Percentiles rank a stretch among this genome's conserved stretches.
phyloP scores from a whole-genome alignment of 2,329 filamentous ascomycete species.

The Aspergillus jensenii region DNA sequence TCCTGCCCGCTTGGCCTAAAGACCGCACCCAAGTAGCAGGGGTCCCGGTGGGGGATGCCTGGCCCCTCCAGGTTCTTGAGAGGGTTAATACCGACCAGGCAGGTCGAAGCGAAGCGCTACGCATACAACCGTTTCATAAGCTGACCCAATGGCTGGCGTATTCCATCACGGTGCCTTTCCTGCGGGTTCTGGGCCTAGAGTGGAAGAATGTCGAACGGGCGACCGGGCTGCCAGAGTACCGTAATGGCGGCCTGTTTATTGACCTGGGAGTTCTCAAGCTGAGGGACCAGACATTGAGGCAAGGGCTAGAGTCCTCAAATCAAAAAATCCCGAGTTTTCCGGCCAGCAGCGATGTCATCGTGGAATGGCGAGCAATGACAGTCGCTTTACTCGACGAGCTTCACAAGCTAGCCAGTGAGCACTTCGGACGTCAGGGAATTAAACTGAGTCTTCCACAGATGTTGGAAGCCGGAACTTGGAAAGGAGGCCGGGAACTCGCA shows the following conservation, averaged over 20 bases:
- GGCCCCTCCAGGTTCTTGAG: constrained; percentile 40
- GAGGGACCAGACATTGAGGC: constrained; percentile 46
- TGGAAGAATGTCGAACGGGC: constrained; percentile 57
- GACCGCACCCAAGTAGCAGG: constrained; percentile 44
- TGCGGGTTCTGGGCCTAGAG: constrained; percentile 51
- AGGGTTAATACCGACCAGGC: constrained; percentile 5
- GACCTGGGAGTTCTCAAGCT: constrained; percentile 57
- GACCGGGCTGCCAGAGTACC: constrained; percentile 70
- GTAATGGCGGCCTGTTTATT: constrained; percentile 69
- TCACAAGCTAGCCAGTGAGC: constrained; percentile 47
- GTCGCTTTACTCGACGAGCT: constrained; percentile 60
- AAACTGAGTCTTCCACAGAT: constrained; percentile 48
- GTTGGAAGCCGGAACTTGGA: constrained; percentile 57
- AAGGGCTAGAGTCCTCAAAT: constrained; percentile 48
- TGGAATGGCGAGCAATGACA: constrained; percentile 65
- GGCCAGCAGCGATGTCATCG: constrained; percentile 60
- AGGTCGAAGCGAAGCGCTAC: background rate
- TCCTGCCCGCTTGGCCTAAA: constrained; percentile 52
- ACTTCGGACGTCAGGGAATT: constrained; percentile 37
- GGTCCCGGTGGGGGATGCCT: constrained; percentile 51
- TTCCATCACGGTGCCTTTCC: constrained; percentile 67
- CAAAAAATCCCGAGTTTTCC: constrained; percentile 50
- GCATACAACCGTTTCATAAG: constrained; percentile 54
- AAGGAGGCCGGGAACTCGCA: constrained; percentile 42
- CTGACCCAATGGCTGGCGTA: constrained; percentile 74